Evolutionary conservation across 805 yeast species (phyloP).

Genomic region (Wickerhamiella galacta): DNA sequence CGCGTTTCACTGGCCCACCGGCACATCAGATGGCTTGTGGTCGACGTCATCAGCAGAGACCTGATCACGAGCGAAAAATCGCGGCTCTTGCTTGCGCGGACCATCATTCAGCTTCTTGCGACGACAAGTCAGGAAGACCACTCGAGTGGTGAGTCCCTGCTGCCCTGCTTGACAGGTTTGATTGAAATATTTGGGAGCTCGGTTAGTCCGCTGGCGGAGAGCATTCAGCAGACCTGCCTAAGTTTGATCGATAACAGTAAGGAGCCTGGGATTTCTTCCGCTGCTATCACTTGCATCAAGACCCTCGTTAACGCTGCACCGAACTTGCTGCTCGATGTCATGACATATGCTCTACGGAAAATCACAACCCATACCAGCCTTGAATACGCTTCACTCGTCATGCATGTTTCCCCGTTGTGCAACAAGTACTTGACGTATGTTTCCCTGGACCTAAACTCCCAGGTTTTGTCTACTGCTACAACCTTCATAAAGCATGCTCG

Average conservation of each 20-base stretch:
- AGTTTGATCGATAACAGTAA: conserved; percentile 11
- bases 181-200: conserved; percentile 9
- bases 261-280: conserved; percentile 2
- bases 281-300: conserved; percentile 5
- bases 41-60: conserved; percentile 6
- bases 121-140: conserved; percentile 7
- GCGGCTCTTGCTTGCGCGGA: conserved; percentile 8
- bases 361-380: neutral
- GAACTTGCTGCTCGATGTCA: conserved; percentile 5
- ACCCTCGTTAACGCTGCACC: conserved; percentile 9
- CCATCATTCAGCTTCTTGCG: conserved; percentile 10
- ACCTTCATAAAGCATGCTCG: conserved; percentile 5
- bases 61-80: conserved; percentile 9
- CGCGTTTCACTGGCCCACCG: conserved; percentile 6
- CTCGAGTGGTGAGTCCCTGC: conserved; percentile 1
- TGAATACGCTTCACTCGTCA: conserved; percentile 8
- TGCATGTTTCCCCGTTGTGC: conserved; percentile 9
- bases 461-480: conserved; percentile 6
- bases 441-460: conserved; percentile 9
- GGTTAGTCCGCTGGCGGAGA: conserved; percentile 9
- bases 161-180: conserved; percentile 9
- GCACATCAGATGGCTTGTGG: conserved; percentile 8
- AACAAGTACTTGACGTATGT: conserved; percentile 8
- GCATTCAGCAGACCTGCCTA: conserved; percentile 12
- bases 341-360: conserved; percentile 1